A percentile compares a stretch with the other conserved stretches of the same genome.
These are phyloP conservation scores for Leccinum longicurvipes DNA, from an alignment of 768 basidiomycete genomes.

Conservation along the genomic window DNA sequence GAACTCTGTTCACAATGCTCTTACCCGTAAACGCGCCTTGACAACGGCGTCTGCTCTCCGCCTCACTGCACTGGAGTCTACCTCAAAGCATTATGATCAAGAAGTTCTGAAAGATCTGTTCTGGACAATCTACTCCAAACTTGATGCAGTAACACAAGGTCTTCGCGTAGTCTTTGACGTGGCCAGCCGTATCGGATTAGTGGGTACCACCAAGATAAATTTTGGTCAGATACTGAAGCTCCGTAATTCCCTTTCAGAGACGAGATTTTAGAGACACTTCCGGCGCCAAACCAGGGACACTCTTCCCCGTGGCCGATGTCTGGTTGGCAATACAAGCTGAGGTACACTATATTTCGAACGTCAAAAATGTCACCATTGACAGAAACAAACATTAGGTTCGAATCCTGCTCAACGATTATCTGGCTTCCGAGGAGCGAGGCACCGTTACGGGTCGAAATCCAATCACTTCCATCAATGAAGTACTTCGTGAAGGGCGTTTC, in stretches of 20 bases:
- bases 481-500: conserved; percentile 79
- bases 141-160: conserved; percentile 91
- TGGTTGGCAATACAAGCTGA: conserved; percentile 89
- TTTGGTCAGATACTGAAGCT: neutral
- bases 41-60: conserved; percentile 57
- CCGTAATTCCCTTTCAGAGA: conserved; percentile 45
- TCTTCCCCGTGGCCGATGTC: conserved; percentile 83
- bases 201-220: conserved; percentile 40
- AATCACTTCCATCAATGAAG: conserved; percentile 91
- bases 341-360: conserved; percentile 39
- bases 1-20: conserved; percentile 23
- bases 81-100: conserved; percentile 70
- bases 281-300: conserved; percentile 66
- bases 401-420: conserved; percentile 79
- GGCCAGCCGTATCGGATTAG: conserved; percentile 84
- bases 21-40: conserved; percentile 19
- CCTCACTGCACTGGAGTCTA: conserved; percentile 69
- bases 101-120: conserved; percentile 89
- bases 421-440: conserved; percentile 88
- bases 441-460: conserved; percentile 78
- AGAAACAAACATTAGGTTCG: conserved; percentile 55
- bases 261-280: conserved; percentile 89
- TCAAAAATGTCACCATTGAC: conserved; percentile 5
- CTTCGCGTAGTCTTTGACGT: conserved; percentile 89
- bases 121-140: conserved; percentile 95